Evolutionary conservation across 768 basidiomycete genomes (phyloP), one percentile per base, ranked within the genome.

Genomic region (Neoboletus brunneissimus): DNA sequence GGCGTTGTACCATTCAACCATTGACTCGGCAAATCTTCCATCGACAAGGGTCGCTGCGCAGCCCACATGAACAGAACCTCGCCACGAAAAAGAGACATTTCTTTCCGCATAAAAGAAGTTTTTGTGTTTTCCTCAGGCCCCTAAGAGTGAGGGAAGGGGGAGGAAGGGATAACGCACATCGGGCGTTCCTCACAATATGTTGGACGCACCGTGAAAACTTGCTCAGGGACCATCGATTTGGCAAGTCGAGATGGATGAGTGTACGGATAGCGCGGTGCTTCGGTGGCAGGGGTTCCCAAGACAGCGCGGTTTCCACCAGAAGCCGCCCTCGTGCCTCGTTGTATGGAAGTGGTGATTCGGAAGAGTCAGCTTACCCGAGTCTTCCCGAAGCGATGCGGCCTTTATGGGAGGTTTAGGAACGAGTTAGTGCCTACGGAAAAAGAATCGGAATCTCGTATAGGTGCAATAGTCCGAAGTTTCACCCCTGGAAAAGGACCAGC

Each of bases 121-220:
- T 46, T 51, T 34, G 34, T 20, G 15, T 40, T 18, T 12, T 10
- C 25, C 22, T 37, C 20, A 38, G 23, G 45, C 25, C 20, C 41
- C 23, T n/a, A 18, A 16, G n/a, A 35, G 29, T 49, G 44, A 27
- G 25, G 12, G 23, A 34, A 43, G 32, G 2, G n/a, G 16, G 40
- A 51, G 45, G 55, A 41, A 59, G 69, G 27, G 65, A 68, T 60
- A 60, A 55, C 35, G 56, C 64, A 60, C 48, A 66, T 68, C 66
- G 44, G 43, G 46, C 11, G 10, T 35, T 25, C 25, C 25, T 44
- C 48, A 34, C 22, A 22, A 20, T 42, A 47, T 48, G 40, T 40
- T 54, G 11, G 22, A 55, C 29, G 15, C 25, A n/a, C 22, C 32
- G 32, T 7, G 32, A 54, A 60, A 66, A 41, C 5, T 18, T 48